These are phyloP conservation scores for Cryptosporidium parvum DNA, from an alignment of 169 alveolate species.

Conservation along the genomic window DNA sequence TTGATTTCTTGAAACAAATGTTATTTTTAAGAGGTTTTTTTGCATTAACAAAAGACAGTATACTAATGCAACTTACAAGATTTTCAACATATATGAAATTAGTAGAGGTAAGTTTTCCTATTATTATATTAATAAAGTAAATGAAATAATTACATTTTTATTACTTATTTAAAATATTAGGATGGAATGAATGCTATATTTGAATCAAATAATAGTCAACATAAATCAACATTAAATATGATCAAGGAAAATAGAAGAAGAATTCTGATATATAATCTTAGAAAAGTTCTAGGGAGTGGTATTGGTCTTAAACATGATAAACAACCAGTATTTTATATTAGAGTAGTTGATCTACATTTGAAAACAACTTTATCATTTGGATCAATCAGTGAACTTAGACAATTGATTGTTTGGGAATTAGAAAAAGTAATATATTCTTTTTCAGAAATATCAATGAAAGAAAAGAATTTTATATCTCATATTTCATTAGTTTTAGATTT, in stretches of 20 bases:
- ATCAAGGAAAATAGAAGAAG: conserved; percentile 60
- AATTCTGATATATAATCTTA: conserved; percentile 25
- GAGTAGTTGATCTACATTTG: conserved; percentile 47
- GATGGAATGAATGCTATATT: conserved; percentile 56
- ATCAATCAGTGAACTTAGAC: conserved; percentile 46
- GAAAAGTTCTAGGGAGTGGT: conserved; percentile 45
- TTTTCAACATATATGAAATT: conserved; percentile 44
- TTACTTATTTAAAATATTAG: not conserved
- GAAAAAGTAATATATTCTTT: conserved; percentile 47
- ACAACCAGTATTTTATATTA: conserved; percentile 60
- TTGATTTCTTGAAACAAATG: conserved; percentile 47
- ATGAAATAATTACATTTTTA: not conserved
- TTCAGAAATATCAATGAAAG: conserved; percentile 34
- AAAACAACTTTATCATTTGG: conserved; percentile 7
- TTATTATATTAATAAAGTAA: not conserved
- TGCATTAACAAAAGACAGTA: conserved; percentile 23
- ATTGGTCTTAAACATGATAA: conserved; percentile 45
- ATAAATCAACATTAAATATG: conserved; percentile 2
- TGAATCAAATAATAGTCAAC: not conserved
- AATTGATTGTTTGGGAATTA: conserved; percentile 51
- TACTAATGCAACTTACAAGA: conserved; percentile 30
- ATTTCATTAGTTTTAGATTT: conserved; percentile 42
- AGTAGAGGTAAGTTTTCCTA: conserved; percentile 49
- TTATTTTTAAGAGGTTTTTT: conserved; percentile 39
- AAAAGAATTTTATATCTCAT: conserved; percentile 49